These are phyloP conservation scores for Hypoxylon rickii DNA, from an alignment of 495 filamentous ascomycete genomes.

Conservation along the genomic window DNA sequence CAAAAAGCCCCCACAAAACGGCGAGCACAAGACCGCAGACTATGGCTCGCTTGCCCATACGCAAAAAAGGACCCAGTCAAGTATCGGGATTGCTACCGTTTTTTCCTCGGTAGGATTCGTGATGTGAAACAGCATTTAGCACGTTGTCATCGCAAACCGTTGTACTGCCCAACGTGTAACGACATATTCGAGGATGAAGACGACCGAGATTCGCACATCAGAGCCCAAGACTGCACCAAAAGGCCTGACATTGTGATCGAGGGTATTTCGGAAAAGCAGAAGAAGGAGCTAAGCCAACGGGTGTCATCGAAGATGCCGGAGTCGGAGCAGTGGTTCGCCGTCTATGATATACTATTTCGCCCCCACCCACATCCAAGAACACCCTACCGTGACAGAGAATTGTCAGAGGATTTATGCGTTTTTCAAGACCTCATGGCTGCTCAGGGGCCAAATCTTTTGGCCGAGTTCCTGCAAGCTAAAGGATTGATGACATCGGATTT, in stretches of 20 bases:
- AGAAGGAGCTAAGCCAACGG: conserved; percentile 27
- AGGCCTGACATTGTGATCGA: conserved; percentile 27
- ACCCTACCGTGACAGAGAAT: conserved; percentile 30
- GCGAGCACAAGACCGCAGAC: conserved; percentile 25
- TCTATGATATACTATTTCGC: conserved; percentile 36
- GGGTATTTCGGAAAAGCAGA: conserved; percentile 42
- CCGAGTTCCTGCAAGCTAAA: conserved; percentile 20
- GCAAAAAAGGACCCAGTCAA: conserved; percentile 39
- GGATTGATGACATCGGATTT: conserved; percentile 21
- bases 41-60: conserved; percentile 41
- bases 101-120: conserved; percentile 36
- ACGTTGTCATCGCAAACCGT: conserved; percentile 37
- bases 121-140: conserved; percentile 45
- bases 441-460: conserved; percentile 23
- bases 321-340: conserved; percentile 39
- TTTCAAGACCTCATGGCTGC: conserved; percentile 31
- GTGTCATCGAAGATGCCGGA: conserved; percentile 28
- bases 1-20: conserved; percentile 14
- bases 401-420: conserved; percentile 28
- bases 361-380: conserved; percentile 27
- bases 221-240: conserved; percentile 14
- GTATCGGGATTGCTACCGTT: conserved; percentile 38
- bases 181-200: conserved; percentile 34
- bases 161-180: conserved; percentile 40
- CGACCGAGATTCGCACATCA: conserved; percentile 28